Evolutionary conservation across 768 basidiomycete genomes (phyloP).

Genomic region (Dioszegia aurantiaca): DNA sequence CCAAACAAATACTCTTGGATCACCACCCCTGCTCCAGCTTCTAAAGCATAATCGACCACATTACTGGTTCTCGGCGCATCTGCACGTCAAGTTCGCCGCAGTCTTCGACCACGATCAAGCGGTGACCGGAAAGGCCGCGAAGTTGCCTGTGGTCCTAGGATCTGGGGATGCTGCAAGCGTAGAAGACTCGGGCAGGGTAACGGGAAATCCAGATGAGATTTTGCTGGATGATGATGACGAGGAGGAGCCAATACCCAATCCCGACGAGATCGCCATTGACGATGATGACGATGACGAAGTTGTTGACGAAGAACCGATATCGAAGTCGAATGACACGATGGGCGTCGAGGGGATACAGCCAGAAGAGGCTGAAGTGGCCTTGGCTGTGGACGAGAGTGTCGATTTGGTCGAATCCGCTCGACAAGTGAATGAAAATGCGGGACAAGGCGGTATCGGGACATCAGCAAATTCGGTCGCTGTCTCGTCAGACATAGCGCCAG

Average conservation of each 20-base stretch:
- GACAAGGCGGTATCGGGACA: conserved; percentile 28
- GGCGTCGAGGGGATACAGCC: neutral
- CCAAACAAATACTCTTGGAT: conserved; percentile 68
- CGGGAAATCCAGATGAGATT: conserved; percentile 50
- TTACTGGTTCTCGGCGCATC: conserved; percentile 91
- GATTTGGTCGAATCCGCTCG: conserved; percentile 45
- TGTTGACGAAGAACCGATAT: conserved; percentile 2
- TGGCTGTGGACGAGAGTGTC: conserved; percentile 40
- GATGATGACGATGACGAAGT: conserved; percentile 24
- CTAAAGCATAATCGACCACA: conserved; percentile 68
- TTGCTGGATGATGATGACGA: conserved; percentile 39
- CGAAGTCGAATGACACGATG: conserved; percentile 8
- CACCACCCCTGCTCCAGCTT: conserved; percentile 77
- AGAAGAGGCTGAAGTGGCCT: conserved; percentile 18
- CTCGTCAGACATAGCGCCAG: neutral
- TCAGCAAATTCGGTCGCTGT: neutral
- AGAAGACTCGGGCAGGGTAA: conserved; percentile 12
- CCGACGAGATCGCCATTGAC: conserved; percentile 39
- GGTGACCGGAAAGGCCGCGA: neutral
- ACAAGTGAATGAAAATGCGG: conserved; percentile 22
- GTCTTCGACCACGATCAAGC: conserved; percentile 41
- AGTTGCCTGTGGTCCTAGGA: too few relatives aligned
- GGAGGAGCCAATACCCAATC: conserved; percentile 27
- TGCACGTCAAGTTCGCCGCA: conserved; percentile 84
- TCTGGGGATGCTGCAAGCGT: too few relatives aligned